Evolutionary conservation across 495 filamentous ascomycete genomes (phyloP).

Genomic region (Daldinia vernicosa): DNA sequence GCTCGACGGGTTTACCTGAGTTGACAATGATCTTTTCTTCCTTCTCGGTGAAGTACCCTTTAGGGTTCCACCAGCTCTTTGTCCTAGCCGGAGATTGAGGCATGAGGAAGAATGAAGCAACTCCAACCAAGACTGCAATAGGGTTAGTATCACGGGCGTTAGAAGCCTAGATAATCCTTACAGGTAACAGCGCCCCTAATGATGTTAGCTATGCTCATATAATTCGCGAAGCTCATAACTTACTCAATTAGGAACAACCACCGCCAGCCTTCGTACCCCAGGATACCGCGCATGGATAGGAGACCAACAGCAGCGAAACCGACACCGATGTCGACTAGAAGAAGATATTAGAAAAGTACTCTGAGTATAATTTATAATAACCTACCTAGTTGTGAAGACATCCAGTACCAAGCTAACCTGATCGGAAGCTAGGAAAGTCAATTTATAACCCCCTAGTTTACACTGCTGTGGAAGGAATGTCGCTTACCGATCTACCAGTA

Average conservation of each 20-base stretch:
- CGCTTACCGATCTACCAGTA: constrained; percentile 37
- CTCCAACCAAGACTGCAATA: constrained; percentile 61
- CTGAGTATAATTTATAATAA: not conserved
- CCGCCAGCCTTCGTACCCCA: constrained; percentile 73
- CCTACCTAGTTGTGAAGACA: constrained; percentile 41
- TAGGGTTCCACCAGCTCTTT: constrained; percentile 59
- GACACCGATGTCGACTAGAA: constrained; percentile 66
- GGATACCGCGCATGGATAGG: constrained; percentile 67
- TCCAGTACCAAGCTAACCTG: constrained; percentile 41
- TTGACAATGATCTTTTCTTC: constrained; percentile 81
- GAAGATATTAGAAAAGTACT: not conserved
- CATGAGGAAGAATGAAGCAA: constrained; percentile 73
- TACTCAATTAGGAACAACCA: constrained; percentile 70
- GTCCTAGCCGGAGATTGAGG: constrained; percentile 77
- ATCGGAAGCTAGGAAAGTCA: constrained; percentile 38
- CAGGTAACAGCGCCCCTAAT: constrained; percentile 35
- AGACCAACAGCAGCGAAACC: constrained; percentile 77
- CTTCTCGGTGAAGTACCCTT: constrained; percentile 74
- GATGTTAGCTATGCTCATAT: constrained; percentile 12
- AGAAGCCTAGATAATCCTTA: constrained; percentile 3
- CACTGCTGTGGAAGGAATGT: not conserved
- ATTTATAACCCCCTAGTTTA: not conserved
- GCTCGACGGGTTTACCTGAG: constrained; percentile 46
- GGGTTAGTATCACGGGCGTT: constrained; percentile 4
- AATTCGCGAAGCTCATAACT: constrained; percentile 6